phyloP scores from a whole-genome alignment of 352 stramenopile species.

The Phytophthora citricola region DNA sequence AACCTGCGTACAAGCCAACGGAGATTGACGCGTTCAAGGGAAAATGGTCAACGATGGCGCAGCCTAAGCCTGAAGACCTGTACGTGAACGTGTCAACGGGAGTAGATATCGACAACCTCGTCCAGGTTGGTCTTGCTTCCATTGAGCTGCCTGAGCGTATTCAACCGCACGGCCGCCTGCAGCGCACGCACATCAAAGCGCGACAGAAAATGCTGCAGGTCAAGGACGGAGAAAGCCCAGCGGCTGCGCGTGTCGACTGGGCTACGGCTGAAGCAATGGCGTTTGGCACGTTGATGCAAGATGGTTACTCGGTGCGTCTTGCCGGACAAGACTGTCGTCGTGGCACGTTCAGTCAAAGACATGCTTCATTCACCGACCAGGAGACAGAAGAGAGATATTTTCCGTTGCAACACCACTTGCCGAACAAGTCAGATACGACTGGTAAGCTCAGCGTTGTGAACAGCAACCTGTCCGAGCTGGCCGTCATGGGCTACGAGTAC shows the following conservation, averaged over 20 bases:
- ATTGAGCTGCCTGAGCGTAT: conserved; percentile 66
- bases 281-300: conserved; percentile 85
- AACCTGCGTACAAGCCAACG: conserved; percentile 58
- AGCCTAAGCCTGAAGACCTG: conserved; percentile 56
- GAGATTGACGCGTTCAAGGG: conserved; percentile 79
- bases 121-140: conserved; percentile 69
- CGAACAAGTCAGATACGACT: conserved; percentile 35
- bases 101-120: conserved; percentile 58
- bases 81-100: conserved; percentile 65
- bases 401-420: conserved; percentile 69
- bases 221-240: conserved; percentile 32
- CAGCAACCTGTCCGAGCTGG: conserved; percentile 88
- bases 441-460: conserved; percentile 74
- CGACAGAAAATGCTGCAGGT: conserved; percentile 74
- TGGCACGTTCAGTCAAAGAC: conserved; percentile 90
- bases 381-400: conserved; percentile 78
- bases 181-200: conserved; percentile 79
- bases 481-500: conserved; percentile 91
- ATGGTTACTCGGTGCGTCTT: conserved; percentile 87
- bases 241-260: conserved; percentile 83
- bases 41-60: conserved; percentile 68
- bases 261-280: conserved; percentile 89
- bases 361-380: conserved; percentile 90
- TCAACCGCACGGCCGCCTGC: conserved; percentile 71
- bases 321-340: conserved; percentile 88